Conservation (phyloP, 2,329 filamentous ascomycete species). For the Sclerotinia trifoliorum region DNA sequence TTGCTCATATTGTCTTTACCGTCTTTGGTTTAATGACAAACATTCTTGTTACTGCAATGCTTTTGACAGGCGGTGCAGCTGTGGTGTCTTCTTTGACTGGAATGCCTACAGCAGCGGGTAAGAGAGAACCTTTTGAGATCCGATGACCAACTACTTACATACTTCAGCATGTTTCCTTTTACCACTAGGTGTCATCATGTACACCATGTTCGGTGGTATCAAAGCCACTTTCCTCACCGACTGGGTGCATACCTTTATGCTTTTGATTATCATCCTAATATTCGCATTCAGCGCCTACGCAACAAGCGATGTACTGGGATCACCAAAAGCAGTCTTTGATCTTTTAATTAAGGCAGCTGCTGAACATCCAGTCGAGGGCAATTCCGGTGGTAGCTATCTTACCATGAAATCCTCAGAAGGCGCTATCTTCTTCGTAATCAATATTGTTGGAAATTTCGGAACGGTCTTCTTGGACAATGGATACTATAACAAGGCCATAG, state of each 20-base stretch:
- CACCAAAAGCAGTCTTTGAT: slow-evolving; percentile 75
- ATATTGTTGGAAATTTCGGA: slow-evolving; percentile 80
- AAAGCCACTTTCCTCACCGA: slow-evolving; percentile 81
- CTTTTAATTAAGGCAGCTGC: slow-evolving; percentile 66
- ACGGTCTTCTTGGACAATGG: slow-evolving; percentile 80
- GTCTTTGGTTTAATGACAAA: slow-evolving; percentile 82
- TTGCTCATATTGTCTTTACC: slow-evolving; percentile 75
- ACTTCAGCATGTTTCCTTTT: slow-evolving; percentile 68
- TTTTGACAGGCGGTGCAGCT: slow-evolving; percentile 79
- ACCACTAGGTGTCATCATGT: slow-evolving; percentile 76
- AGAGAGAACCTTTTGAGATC: background rate
- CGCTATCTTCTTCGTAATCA: slow-evolving; percentile 88
- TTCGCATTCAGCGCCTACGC: slow-evolving; percentile 83
- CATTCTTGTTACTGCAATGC: slow-evolving; percentile 83
- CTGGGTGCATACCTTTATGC: slow-evolving; percentile 74
- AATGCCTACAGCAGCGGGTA: slow-evolving; percentile 69
- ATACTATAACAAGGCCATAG: slow-evolving; percentile 93
- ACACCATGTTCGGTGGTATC: slow-evolving; percentile 75
- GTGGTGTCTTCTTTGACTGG: slow-evolving; percentile 71
- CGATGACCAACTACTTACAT: background rate
- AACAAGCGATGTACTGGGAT: slow-evolving; percentile 69
- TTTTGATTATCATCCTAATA: slow-evolving; percentile 80
- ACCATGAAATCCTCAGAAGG: slow-evolving; percentile 83
- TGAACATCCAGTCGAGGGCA: slow-evolving; percentile 74
- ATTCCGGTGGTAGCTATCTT: slow-evolving; percentile 76